These are phyloP conservation scores for Podaxis sp. DNA, from an alignment of 768 basidiomycete species.

Conservation along the genomic window DNA sequence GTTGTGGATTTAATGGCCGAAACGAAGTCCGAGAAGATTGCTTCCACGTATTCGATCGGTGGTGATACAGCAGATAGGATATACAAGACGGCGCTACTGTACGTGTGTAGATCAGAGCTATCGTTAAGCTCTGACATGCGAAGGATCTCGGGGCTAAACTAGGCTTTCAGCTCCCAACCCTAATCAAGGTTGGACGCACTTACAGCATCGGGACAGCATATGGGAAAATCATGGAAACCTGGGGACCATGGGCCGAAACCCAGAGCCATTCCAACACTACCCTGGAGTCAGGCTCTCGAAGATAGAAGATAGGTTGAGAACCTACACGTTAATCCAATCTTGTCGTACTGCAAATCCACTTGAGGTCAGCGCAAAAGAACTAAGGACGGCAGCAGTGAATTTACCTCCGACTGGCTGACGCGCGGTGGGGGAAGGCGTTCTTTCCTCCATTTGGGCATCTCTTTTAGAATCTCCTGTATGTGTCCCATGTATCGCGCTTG, in stretches of 20 bases:
- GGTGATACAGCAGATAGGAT: constrained; percentile 82
- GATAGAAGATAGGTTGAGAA: constrained; percentile 14
- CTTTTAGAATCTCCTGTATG: constrained; percentile 53
- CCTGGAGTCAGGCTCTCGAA: constrained; percentile 16
- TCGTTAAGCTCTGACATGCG: constrained; percentile 91
- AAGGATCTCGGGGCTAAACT: constrained; percentile 76
- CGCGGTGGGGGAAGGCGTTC: constrained; percentile 83
- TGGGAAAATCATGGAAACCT: constrained; percentile 75
- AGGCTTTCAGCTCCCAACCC: constrained; percentile 13
- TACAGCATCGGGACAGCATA: constrained; percentile 78
- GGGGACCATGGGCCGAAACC: constrained; percentile 71
- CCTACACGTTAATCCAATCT: constrained; percentile 82
- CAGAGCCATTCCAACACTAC: constrained; percentile 83
- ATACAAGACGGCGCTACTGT: constrained; percentile 78
- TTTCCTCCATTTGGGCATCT: constrained; percentile 68
- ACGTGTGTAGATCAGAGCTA: constrained; percentile 76
- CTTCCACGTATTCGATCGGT: constrained; percentile 61
- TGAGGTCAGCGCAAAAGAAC: constrained; percentile 1
- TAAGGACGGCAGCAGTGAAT: constrained; percentile 15
- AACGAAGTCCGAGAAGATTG: constrained; percentile 61
- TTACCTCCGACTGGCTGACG: constrained; percentile 76
- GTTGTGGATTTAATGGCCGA: constrained; percentile 75
- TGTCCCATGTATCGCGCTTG: constrained; percentile 55
- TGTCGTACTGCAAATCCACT: constrained; percentile 64
- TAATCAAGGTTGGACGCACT: constrained; percentile 28